phyloP scores from a whole-genome alignment of 768 basidiomycete genomes.

The Mycena vulgaris region DNA sequence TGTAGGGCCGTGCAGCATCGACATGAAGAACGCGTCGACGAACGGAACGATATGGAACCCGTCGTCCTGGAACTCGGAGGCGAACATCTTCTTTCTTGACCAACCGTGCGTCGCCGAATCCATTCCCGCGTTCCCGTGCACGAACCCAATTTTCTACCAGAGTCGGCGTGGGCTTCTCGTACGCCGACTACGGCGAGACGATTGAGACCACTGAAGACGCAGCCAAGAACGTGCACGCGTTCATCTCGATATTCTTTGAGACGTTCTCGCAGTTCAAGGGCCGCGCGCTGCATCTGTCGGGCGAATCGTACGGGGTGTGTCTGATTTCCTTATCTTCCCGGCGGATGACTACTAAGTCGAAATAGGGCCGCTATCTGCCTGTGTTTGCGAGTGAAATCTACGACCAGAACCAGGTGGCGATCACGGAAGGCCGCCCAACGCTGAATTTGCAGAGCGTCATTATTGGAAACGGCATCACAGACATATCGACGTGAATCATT shows the following conservation, averaged over 20 bases:
- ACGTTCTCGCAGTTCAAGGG: slow-evolving; percentile 82
- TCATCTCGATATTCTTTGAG: slow-evolving; percentile 85
- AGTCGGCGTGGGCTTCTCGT: slow-evolving; percentile 81
- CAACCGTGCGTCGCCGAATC: slow-evolving; percentile 62
- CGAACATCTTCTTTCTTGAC: slow-evolving; percentile 81
- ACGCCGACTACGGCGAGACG: slow-evolving; percentile 77
- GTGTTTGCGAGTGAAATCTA: slow-evolving; percentile 84
- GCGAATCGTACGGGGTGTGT: slow-evolving; percentile 85
- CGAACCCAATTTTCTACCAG: slow-evolving; percentile 45
- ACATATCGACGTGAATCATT: slow-evolving; percentile 57
- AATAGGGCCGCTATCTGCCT: slow-evolving; percentile 78
- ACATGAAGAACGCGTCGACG: slow-evolving; percentile 66
- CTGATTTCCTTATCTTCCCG: neutral
- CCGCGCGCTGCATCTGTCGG: slow-evolving; percentile 78
- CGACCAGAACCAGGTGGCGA: slow-evolving; percentile 76
- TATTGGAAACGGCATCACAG: slow-evolving; percentile 72
- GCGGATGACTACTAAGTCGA: slow-evolving; percentile 29
- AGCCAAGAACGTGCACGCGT: slow-evolving; percentile 81
- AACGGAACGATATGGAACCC: slow-evolving; percentile 78
- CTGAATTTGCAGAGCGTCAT: slow-evolving; percentile 81
- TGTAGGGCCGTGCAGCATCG: slow-evolving; percentile 63
- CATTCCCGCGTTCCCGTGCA: neutral
- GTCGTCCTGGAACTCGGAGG: slow-evolving; percentile 75
- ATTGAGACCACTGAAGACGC: slow-evolving; percentile 87
- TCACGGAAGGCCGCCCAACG: slow-evolving; percentile 69